phyloP scores from a whole-genome alignment of 176 grass and related monocot genomes.

The Themeda triandra region DNA sequence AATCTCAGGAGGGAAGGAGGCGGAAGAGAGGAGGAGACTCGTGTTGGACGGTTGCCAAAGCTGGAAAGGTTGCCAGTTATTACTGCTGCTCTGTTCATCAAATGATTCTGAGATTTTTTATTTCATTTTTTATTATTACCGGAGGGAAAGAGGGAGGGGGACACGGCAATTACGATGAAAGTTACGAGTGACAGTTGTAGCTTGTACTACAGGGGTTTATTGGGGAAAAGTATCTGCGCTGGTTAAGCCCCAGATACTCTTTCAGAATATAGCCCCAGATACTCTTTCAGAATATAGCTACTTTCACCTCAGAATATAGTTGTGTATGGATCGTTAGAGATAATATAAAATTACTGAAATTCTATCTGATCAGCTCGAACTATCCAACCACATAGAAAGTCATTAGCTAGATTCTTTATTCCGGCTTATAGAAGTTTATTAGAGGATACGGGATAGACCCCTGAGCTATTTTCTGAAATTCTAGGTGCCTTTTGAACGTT shows the following conservation, averaged over 20 bases:
- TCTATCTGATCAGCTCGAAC: too few relatives aligned
- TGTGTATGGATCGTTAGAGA: not conserved
- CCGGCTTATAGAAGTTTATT: not conserved
- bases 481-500: not conserved
- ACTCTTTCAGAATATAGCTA: not conserved
- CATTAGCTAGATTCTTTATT: not conserved
- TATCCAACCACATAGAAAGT: not conserved
- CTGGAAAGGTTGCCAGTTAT: not conserved
- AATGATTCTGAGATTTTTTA: not conserved
- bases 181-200: not conserved
- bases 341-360: not conserved
- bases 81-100: not conserved
- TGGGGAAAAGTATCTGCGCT: not conserved
- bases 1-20: not conserved
- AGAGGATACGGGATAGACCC: not conserved
- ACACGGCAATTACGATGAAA: not conserved
- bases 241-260: not conserved
- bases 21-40: not conserved
- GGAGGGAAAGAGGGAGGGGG: too few relatives aligned
- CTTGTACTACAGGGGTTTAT: not conserved
- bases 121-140: not conserved
- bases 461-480: too few relatives aligned
- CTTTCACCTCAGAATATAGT: too few relatives aligned
- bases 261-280: not conserved
- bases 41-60: conserved; percentile 10